Evolutionary conservation across 148 eudicot genomes (phyloP).

Genomic region (Fallopia convolvulus): DNA sequence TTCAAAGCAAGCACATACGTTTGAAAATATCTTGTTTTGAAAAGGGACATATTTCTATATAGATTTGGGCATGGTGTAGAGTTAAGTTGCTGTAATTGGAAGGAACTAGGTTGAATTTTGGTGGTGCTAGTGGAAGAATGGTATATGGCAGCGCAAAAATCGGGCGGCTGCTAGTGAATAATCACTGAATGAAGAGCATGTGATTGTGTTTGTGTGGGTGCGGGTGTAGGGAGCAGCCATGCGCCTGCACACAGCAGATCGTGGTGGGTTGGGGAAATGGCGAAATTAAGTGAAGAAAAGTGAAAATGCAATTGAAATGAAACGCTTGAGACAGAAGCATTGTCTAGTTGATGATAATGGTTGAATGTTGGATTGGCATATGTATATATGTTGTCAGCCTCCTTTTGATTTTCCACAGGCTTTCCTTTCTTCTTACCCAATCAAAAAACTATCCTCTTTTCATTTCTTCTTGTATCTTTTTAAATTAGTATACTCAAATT

Average conservation of each 20-base stretch:
- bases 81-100: background rate
- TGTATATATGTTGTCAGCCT: background rate
- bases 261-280: no score
- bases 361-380: background rate
- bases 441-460: background rate
- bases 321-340: background rate
- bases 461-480: background rate
- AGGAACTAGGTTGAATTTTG: background rate
- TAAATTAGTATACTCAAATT: no score
- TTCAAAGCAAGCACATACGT: no score
- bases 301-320: no score
- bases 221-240: background rate
- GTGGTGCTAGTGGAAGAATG: no score
- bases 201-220: background rate
- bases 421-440: conserved; percentile 7
- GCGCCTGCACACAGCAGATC: background rate
- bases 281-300: no score
- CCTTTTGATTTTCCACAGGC: background rate
- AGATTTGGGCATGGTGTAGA: no score
- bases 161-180: no score
- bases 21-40: no score
- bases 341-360: background rate
- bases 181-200: background rate
- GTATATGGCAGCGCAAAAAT: no score
- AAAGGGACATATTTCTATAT: no score